These are phyloP conservation scores for Cytidiella melzeri DNA, from an alignment of 768 basidiomycete species.

Conservation along the genomic window DNA sequence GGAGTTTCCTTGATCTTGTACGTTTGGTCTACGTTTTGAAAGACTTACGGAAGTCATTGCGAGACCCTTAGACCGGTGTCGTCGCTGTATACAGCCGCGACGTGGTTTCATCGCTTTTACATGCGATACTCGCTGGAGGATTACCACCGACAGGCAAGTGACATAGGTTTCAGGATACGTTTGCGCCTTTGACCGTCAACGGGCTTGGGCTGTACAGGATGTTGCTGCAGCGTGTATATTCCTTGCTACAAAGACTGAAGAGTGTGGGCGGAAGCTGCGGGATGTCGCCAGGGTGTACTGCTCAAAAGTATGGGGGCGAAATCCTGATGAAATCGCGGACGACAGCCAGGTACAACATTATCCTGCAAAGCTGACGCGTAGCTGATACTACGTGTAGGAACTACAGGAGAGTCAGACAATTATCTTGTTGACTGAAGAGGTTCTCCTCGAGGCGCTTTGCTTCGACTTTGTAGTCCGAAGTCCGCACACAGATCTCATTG, in stretches of 20 bases:
- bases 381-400: conserved; percentile 42
- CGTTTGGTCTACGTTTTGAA: conserved; percentile 28
- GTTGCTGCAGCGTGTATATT: conserved; percentile 85
- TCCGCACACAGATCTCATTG: conserved; percentile 70
- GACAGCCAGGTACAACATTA: conserved; percentile 54
- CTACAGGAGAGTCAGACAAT: conserved; percentile 63
- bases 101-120: conserved; percentile 89
- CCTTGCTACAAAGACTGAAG: conserved; percentile 87
- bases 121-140: conserved; percentile 84
- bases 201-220: conserved; percentile 53
- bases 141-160: conserved; percentile 63
- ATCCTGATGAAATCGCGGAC: conserved; percentile 48
- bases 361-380: not conserved
- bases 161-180: conserved; percentile 17
- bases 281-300: conserved; percentile 75
- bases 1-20: conserved; percentile 74
- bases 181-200: not conserved
- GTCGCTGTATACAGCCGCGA: conserved; percentile 81
- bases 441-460: conserved; percentile 74
- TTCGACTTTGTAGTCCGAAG: conserved; percentile 79
- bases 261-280: conserved; percentile 80
- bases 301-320: conserved; percentile 55
- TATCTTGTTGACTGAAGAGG: conserved; percentile 73
- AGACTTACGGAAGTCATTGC: conserved; percentile 8
- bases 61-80: conserved; percentile 57